A percentile compares a stretch with the other conserved stretches of the same genome.
Conservation (phyloP, 1,284 basidiomycete species). For the Sphaerobolus stellatus region DNA sequence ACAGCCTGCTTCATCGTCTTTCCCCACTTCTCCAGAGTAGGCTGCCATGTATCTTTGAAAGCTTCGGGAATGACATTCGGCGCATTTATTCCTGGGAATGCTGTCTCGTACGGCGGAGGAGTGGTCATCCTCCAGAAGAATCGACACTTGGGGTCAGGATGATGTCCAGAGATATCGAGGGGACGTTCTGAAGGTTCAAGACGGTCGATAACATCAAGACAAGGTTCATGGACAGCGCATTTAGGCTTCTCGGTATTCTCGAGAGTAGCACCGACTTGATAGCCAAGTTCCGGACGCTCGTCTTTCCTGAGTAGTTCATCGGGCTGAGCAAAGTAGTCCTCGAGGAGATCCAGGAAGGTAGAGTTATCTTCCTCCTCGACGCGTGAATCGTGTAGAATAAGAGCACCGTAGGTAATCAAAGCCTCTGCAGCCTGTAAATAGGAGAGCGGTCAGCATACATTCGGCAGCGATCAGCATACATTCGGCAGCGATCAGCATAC, state of each 20-base stretch:
- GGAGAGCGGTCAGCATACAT: background rate
- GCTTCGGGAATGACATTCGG: conserved; percentile 76
- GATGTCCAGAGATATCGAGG: conserved; percentile 73
- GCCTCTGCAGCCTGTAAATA: conserved; percentile 72
- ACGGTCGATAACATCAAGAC: conserved; percentile 66
- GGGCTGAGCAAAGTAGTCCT: conserved; percentile 84
- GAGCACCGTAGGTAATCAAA: conserved; percentile 77
- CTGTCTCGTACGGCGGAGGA: conserved; percentile 72
- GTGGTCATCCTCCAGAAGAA: conserved; percentile 90
- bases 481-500: background rate
- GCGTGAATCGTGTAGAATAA: conserved; percentile 78
- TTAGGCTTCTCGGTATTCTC: conserved; percentile 93
- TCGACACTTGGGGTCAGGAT: conserved; percentile 88
- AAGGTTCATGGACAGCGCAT: conserved; percentile 76
- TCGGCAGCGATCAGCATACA: background rate
- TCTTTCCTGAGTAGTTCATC: conserved; percentile 63
- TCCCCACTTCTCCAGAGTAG: conserved; percentile 81
- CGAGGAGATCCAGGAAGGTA: conserved; percentile 46
- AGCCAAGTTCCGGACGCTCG: conserved; percentile 75
- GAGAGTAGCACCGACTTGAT: conserved; percentile 83
- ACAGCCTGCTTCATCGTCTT: conserved; percentile 81
- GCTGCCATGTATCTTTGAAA: conserved; percentile 62
- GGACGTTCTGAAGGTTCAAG: conserved; percentile 78
- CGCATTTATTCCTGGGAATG: conserved; percentile 72
- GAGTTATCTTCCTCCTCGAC: conserved; percentile 81